A percentile compares a stretch with the other conserved stretches of the same genome.
Evolutionary conservation across 1,284 basidiomycete genomes (phyloP).

Genomic region (Rhodotorula sp.): DNA sequence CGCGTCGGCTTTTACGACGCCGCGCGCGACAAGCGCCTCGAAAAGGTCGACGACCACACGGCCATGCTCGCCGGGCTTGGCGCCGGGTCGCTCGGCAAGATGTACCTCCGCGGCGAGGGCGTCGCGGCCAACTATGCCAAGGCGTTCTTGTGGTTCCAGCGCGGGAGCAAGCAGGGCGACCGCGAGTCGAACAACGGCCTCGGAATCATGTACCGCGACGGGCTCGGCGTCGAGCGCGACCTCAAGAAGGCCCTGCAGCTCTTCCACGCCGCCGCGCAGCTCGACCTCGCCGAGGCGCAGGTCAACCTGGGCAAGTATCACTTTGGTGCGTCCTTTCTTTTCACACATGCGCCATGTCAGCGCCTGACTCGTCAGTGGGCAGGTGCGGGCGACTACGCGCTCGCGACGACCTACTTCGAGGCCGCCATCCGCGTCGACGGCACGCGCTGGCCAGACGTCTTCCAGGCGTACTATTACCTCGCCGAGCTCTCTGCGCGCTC

Average conservation of each 20-base stretch:
- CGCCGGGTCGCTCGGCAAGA: constrained; percentile 83
- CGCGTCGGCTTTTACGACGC: constrained; percentile 43
- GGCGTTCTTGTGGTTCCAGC: constrained; percentile 92
- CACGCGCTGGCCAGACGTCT: constrained; percentile 61
- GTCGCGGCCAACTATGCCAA: constrained; percentile 68
- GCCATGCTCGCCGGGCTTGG: constrained; percentile 71
- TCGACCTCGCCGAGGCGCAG: constrained; percentile 85
- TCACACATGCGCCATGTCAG: not conserved
- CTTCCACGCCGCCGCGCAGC: constrained; percentile 77
- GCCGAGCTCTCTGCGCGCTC: constrained; percentile 68
- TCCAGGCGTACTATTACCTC: constrained; percentile 89
- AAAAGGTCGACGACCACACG: constrained; percentile 54
- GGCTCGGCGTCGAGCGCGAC: constrained; percentile 65
- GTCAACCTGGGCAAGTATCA: constrained; percentile 85
- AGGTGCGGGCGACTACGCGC: constrained; percentile 65
- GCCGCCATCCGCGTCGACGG: constrained; percentile 72
- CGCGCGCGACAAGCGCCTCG: constrained; percentile 44
- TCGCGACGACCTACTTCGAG: constrained; percentile 74
- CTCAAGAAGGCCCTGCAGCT: constrained; percentile 62
- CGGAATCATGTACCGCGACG: constrained; percentile 89
- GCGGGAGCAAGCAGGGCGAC: constrained; percentile 77
- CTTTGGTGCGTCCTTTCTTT: constrained; percentile 61
- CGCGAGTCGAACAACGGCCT: constrained; percentile 84
- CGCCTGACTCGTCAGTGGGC: not conserved
- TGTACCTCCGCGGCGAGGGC: constrained; percentile 93